A percentile compares a stretch with the other conserved stretches of the same genome.
These are phyloP conservation scores for Agastache rugosa DNA, from an alignment of 257 asterid species.

Conservation along the genomic window DNA sequence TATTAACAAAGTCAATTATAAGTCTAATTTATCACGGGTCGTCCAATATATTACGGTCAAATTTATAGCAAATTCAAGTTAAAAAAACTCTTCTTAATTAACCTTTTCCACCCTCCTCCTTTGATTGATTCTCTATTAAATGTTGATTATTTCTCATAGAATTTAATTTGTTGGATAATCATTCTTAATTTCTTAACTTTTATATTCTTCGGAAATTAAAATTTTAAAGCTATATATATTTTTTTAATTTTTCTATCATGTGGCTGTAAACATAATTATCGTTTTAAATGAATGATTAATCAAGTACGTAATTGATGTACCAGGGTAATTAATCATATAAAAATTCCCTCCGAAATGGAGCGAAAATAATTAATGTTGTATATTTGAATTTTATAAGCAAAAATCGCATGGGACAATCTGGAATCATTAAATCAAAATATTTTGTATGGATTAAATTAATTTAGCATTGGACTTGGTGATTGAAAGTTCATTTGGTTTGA, in stretches of 20 bases:
- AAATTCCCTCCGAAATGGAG: slow-evolving; percentile 1
- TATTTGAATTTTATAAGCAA: too few relatives aligned
- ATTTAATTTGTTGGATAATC: slow-evolving; percentile 1
- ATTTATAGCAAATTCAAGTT: too few relatives aligned
- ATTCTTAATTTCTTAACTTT: neutral
- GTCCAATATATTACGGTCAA: too few relatives aligned
- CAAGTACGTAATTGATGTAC: neutral
- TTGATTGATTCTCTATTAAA: neutral
- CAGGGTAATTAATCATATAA: neutral
- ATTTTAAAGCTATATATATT: neutral
- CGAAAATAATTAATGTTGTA: too few relatives aligned
- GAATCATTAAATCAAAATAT: neutral
- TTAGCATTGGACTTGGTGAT: neutral
- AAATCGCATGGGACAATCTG: too few relatives aligned
- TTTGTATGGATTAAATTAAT: neutral
- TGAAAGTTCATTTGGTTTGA: neutral
- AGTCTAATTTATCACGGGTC: too few relatives aligned
- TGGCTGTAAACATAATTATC: neutral
- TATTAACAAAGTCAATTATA: too few relatives aligned
- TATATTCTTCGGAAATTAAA: neutral
- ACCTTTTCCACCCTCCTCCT: neutral
- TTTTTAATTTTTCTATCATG: neutral
- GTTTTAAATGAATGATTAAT: neutral
- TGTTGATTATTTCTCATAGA: neutral
- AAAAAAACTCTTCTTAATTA: neutral